Base-by-base conservation (phyloP, 495 filamentous ascomycete species). In the Penicillium salamii region DNA sequence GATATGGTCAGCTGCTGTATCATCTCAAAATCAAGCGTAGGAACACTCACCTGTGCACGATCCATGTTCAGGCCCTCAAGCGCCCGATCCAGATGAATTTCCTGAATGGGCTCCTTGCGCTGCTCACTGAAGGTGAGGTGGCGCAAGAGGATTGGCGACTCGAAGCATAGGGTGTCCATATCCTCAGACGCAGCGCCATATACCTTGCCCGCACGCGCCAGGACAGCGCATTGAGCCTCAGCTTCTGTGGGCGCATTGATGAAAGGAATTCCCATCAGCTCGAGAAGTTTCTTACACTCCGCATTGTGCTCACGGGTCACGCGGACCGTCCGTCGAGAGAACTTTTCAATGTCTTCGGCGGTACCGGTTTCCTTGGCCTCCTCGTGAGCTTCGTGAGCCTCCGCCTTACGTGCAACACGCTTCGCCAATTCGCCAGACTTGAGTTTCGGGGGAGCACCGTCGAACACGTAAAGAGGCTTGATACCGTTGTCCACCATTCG, bases 401-500 rank as follows among this genome's bases (percentile, higher is more conserved):
- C 90, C 5, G 86, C 77, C 65, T 97, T 97, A 38, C 93, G 84
- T 53, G 91, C 89, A 58, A 89, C 89, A 45, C 93, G 90, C 70
- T 95, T 95, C 18, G 93, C 93, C 12, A 98, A 72, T 61, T 97
- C 93, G 36, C 93, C 93, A 2, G 89, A 95, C 71, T 98, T 98
- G 47, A 98, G 82, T 59, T 96, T 98, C 3, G 93, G 93, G 3
- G 93, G 93, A 20, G 90, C 89, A 33, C 93, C 93, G 62, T 98
- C 93, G 66, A 98, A 98, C 37, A 98, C 93, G 70, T 93, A 98
- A 58, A 98, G 79, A 0, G 93, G 93, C 62, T 97, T 98, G 71
- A 98, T 97, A 44, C 93, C 93, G 59, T 97, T 97, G 70, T 98
- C 93, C 65, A 97, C 88, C 67, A 98, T 97, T 58, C 93, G 89